Base-by-base conservation (phyloP, 176 grass and related monocot genomes). In the Tillandsia fasciculata region DNA sequence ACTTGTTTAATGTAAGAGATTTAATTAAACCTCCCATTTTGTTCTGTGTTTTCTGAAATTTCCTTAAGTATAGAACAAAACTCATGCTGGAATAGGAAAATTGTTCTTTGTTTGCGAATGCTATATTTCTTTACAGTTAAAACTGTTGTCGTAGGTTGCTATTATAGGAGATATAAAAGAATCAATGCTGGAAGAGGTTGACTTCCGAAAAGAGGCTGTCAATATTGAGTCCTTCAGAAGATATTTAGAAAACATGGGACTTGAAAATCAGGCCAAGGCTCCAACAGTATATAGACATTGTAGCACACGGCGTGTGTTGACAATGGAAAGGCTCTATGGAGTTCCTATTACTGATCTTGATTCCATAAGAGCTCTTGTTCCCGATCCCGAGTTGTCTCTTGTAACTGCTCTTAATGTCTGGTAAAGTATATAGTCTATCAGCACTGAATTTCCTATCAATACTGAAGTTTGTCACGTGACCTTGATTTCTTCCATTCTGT, bases 131-230 rank as follows among this genome's bases (percentile, higher is more conserved):
- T 3, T 65, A 50, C 14, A 63, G 23, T 53, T 50, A 49, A 64
- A 67, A 22, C 7, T 79, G 14, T n/a, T 74, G 59, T 57, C 64
- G 49, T 83, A 97, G 93, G 93, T 92, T 65, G 84, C 79, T 26
- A 90, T 97, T 64, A 72, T 92, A 52, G 92, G 81, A 83, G 89
- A 97, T 61, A 97, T 97, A 85, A 92, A 70, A 72, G 93, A 89
- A 76, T 97, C 89, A 75, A 97, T 97, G 93, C 89, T 97, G 68
- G 93, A 97, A 81, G 93, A 97, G 79, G 86, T 92, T 78, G 93
- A 97, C 53, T 97, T 97, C 76, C 83, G 73, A 87, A 97, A 97
- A 85, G 89, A 97, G 64, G 93, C 93, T 81, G 73, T 65, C 65
- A 97, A 97, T 77, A 87, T 97, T 56, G 79, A 92, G 48, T 81